Evolutionary conservation across 108 stramenopile species (phyloP).

Genomic region (Skeletonema tropicum): DNA sequence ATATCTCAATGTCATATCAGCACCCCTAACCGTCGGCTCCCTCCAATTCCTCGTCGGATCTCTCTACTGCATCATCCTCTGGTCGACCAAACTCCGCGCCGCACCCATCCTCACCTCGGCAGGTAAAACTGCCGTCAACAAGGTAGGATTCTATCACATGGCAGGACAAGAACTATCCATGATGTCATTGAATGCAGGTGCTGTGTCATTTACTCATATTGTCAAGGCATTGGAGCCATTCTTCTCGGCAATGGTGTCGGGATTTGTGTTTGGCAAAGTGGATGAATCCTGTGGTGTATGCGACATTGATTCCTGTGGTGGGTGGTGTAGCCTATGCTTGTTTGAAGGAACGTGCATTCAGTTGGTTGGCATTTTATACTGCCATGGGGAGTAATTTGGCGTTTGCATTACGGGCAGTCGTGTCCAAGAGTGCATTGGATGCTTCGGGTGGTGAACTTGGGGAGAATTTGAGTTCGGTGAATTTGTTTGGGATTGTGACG

Average conservation of each 20-base stretch:
- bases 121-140: conserved; percentile 50
- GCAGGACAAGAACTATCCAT: conserved; percentile 84
- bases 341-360: conserved; percentile 85
- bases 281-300: conserved; percentile 80
- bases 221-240: conserved; percentile 93
- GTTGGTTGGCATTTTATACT: conserved; percentile 88
- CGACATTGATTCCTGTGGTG: conserved; percentile 84
- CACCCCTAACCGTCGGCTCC: conserved; percentile 88
- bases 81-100: conserved; percentile 73
- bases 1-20: conserved; percentile 88
- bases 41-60: conserved; percentile 90
- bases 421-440: conserved; percentile 84
- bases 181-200: conserved; percentile 81
- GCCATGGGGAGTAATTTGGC: conserved; percentile 92
- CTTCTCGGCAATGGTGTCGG: conserved; percentile 81
- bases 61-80: conserved; percentile 76
- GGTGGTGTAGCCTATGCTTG: conserved; percentile 93
- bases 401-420: conserved; percentile 88
- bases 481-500: conserved; percentile 93
- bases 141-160: conserved; percentile 86
- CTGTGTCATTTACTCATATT: conserved; percentile 90
- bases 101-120: conserved; percentile 59
- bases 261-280: conserved; percentile 72
- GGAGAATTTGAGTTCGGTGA: conserved; percentile 78
- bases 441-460: conserved; percentile 53